Base-by-base conservation (phyloP, 1,284 basidiomycete genomes). In the Ustilago sp. region DNA sequence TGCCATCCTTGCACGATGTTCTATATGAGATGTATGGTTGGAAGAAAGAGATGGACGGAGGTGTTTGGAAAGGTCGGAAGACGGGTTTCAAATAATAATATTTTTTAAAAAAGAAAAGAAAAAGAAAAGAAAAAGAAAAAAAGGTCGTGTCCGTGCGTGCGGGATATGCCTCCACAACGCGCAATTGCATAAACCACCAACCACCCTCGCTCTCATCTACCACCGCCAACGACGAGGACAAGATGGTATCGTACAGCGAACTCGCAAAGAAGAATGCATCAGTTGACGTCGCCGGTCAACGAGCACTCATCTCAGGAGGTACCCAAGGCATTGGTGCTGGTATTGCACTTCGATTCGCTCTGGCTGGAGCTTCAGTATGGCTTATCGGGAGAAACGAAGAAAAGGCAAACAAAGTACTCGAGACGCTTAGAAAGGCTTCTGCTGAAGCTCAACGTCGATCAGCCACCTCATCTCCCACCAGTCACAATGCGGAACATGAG, bases 331-430 rank as follows among this genome's bases (percentile, higher is more conserved):
- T 83, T 38, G 81, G 81, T 9, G 80, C 77, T 1, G 77, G 81
- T 9, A 77, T 83, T n/a, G 80, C 81, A 0, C 69, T 82, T 3
- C 78, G 81, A 0, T 83, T 82, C 50, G 81, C 81, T 2, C 72
- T 79, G 13, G 83, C 85, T 0, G 86, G 86, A 23, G 83, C 85
- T 0, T 75, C 74, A 8, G 83, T 87, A n/a, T 86, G 79, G 77
- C 69, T 87, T 61, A 72, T 87, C n/a, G 87, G 87, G 3, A 68
- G 87, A 7, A 85, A 80, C 67, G 76, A 83, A 41, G 56, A 69
- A 12, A 70, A 75, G 19, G 86, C 82, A 0, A 35, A 74, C 3
- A 61, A 80, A 15, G 82, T 87, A 4, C 68, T 87, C 12, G 74
- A 82, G 12, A 61, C 79, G 59, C 72, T 86, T 9, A 69, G 66